phyloP scores from a whole-genome alignment of 2,329 filamentous ascomycete species.

The Talaromyces verruculosus region DNA sequence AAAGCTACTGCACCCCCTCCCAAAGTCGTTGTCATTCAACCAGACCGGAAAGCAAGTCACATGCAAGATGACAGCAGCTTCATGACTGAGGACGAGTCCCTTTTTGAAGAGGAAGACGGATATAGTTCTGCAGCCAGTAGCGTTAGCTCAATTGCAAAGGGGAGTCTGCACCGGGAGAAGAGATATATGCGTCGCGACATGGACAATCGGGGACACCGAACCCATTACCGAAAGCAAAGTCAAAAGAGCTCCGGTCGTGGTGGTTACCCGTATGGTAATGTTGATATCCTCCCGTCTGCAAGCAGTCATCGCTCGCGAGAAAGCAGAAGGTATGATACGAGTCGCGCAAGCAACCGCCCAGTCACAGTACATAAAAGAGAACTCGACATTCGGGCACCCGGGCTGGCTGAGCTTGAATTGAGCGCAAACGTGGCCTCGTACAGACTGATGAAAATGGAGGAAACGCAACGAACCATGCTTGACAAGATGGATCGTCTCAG shows the following conservation, averaged over 20 bases:
- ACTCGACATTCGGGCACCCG: not conserved
- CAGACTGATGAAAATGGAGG: constrained; percentile 11
- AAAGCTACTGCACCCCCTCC: constrained; percentile 5
- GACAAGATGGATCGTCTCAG: constrained; percentile 5
- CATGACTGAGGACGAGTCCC: constrained; percentile 32
- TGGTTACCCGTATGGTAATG: constrained; percentile 23
- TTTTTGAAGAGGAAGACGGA: constrained; percentile 31
- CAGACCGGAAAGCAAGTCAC: constrained; percentile 19
- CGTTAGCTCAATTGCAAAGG: constrained; percentile 28
- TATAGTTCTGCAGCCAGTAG: constrained; percentile 29
- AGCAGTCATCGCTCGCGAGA: constrained; percentile 18
- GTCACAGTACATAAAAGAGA: not conserved
- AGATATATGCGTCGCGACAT: constrained; percentile 26
- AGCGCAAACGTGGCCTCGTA: constrained; percentile 2
- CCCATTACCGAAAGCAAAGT: constrained; percentile 30
- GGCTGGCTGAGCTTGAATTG: constrained; percentile 3
- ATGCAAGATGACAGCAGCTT: constrained; percentile 28
- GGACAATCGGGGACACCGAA: constrained; percentile 27
- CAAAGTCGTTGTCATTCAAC: constrained; percentile 15
- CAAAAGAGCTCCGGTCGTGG: constrained; percentile 16
- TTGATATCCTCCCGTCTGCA: constrained; percentile 30
- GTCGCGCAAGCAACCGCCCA: not conserved
- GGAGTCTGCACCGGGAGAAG: constrained; percentile 25
- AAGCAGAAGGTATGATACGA: not conserved
- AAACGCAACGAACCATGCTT: not conserved